phyloP scores from a whole-genome alignment of 228 moss, liverwort and hornwort genomes.

The Sphagnum magellanicum region DNA sequence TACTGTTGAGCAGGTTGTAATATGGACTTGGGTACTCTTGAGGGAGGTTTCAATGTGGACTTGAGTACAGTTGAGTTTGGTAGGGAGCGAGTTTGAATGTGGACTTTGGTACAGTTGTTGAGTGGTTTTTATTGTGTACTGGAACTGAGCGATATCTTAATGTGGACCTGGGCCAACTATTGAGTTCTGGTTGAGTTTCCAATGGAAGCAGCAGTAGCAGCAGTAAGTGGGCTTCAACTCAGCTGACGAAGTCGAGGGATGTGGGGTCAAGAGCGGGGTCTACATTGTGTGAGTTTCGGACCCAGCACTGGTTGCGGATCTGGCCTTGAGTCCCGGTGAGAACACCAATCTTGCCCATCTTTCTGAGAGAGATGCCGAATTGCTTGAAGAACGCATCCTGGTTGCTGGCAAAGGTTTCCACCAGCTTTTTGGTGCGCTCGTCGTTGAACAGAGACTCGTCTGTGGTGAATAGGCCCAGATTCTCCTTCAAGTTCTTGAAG shows the following conservation, averaged over 20 bases:
- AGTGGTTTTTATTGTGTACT: no score
- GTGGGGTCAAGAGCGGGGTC: not conserved
- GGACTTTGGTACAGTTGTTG: no score
- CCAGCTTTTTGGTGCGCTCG: not conserved
- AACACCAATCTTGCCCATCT: constrained; percentile 5
- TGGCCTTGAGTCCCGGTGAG: not conserved
- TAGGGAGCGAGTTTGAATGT: no score
- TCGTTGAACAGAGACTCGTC: not conserved
- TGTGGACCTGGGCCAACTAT: no score
- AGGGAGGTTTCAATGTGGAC: no score
- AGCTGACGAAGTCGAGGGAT: not conserved
- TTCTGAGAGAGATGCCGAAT: constrained; percentile 1
- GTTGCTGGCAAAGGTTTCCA: not conserved
- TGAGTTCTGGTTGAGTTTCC: no score
- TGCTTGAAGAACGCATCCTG: constrained; percentile 3
- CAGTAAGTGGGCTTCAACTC: no score
- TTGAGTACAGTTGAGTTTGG: no score
- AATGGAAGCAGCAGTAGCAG: no score
- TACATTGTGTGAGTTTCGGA: constrained; percentile 1
- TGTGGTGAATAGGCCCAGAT: not conserved
- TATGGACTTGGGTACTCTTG: no score
- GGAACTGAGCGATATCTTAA: no score
- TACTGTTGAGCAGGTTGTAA: no score
- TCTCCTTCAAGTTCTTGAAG: not conserved
- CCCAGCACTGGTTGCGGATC: constrained; percentile 7